These are phyloP conservation scores for Aspergillus chevalieri DNA, from an alignment of 2,329 filamentous ascomycete genomes.

Conservation along the genomic window DNA sequence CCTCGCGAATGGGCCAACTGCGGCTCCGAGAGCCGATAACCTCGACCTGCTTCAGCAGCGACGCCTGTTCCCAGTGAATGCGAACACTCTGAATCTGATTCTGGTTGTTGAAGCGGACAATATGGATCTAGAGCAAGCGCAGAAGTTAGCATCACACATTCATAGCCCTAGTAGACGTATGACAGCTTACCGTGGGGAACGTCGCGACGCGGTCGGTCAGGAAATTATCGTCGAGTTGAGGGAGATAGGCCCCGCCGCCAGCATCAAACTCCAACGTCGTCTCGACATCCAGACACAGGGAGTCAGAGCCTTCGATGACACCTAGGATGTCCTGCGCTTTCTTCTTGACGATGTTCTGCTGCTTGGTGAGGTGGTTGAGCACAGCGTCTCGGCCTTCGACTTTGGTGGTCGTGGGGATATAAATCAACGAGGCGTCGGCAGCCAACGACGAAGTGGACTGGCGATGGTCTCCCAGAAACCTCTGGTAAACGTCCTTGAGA, in stretches of 20 bases:
- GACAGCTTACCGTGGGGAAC: conserved; percentile 68
- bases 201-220: conserved; percentile 72
- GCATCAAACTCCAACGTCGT: conserved; percentile 75
- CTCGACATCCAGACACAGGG: conserved; percentile 70
- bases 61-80: conserved; percentile 90
- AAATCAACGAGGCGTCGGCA: conserved; percentile 66
- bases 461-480: conserved; percentile 64
- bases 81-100: conserved; percentile 82
- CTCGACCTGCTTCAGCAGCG: conserved; percentile 85
- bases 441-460: conserved; percentile 52
- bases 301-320: conserved; percentile 63
- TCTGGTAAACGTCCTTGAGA: conserved; percentile 55
- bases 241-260: conserved; percentile 79
- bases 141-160: neutral
- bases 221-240: conserved; percentile 90
- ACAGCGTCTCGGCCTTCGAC: conserved; percentile 68
- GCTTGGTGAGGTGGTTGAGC: conserved; percentile 69
- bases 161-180: too few relatives aligned
- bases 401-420: conserved; percentile 79
- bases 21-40: conserved; percentile 84
- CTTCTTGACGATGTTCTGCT: conserved; percentile 71
- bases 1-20: conserved; percentile 92
- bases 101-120: conserved; percentile 72
- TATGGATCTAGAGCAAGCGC: conserved; percentile 59
- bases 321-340: conserved; percentile 72